Evolutionary conservation across 2,329 filamentous ascomycete species (phyloP).

Genomic region (Metarhizium rileyi): DNA sequence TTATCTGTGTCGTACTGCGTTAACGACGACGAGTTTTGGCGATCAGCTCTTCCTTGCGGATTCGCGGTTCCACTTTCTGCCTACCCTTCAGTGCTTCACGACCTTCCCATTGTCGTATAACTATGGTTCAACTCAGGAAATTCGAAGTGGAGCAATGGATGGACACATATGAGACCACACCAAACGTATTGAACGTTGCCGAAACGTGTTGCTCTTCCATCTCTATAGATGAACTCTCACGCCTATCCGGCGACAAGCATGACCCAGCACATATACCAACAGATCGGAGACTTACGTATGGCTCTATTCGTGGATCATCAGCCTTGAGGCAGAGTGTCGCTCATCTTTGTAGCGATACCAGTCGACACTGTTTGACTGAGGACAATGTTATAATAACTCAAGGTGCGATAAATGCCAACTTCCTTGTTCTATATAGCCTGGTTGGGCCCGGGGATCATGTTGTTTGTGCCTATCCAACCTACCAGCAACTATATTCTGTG

Average conservation of each 20-base stretch:
- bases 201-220: constrained; percentile 72
- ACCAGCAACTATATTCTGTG: constrained; percentile 73
- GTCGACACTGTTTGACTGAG: constrained; percentile 21
- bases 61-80: neutral
- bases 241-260: constrained; percentile 45
- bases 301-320: constrained; percentile 58
- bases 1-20: no score
- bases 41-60: no score
- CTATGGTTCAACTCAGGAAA: constrained; percentile 47
- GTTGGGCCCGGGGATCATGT: constrained; percentile 70
- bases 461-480: constrained; percentile 78
- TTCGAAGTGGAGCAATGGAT: constrained; percentile 69
- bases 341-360: constrained; percentile 44
- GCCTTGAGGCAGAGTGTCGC: constrained; percentile 51
- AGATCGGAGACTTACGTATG: constrained; percentile 59
- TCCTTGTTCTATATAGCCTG: constrained; percentile 65
- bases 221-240: constrained; percentile 57
- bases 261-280: constrained; percentile 30
- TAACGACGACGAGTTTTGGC: no score
- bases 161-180: constrained; percentile 48
- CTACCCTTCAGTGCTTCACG: neutral
- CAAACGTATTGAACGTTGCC: constrained; percentile 57
- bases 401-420: constrained; percentile 79
- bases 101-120: neutral
- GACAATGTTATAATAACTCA: constrained; percentile 68